Conservation (phyloP, 768 basidiomycete genomes). For the Auriculariales sp. region DNA sequence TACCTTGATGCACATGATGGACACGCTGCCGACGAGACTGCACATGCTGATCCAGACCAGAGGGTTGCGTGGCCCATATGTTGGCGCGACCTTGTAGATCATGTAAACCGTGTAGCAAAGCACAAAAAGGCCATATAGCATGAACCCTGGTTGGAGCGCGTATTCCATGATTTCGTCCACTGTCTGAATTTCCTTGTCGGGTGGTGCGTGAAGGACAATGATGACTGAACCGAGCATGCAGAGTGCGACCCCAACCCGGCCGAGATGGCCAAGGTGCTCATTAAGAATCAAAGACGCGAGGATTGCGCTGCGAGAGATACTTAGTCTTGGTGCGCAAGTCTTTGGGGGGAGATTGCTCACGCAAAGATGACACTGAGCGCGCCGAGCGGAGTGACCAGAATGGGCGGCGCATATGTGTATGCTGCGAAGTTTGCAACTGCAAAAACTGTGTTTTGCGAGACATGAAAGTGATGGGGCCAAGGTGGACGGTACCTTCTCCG, state of each 20-base stretch:
- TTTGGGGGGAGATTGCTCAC: conserved; percentile 11
- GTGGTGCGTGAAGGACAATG: conserved; percentile 34
- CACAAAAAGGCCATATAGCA: conserved; percentile 24
- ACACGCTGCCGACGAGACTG: conserved; percentile 30
- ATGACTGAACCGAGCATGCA: conserved; percentile 25
- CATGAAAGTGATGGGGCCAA: too few relatives aligned
- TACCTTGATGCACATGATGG: conserved; percentile 35
- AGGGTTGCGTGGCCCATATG: conserved; percentile 27
- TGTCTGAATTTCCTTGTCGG: conserved; percentile 31
- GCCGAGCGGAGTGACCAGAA: conserved; percentile 32
- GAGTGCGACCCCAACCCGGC: conserved; percentile 18
- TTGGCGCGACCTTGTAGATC: conserved; percentile 28
- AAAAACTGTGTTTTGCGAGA: neutral
- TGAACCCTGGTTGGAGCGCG: conserved; percentile 28
- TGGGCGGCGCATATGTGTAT: conserved; percentile 33
- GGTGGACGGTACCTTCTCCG: conserved; percentile 22
- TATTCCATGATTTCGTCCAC: conserved; percentile 33
- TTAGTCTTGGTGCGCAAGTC: neutral
- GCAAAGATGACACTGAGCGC: conserved; percentile 33
- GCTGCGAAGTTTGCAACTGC: conserved; percentile 33
- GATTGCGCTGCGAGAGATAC: conserved; percentile 20
- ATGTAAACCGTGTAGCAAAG: conserved; percentile 23
- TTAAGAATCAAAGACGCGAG: conserved; percentile 29
- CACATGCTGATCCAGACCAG: conserved; percentile 36
- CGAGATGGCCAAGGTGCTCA: conserved; percentile 21